These are phyloP conservation scores for Pleurotus cornucopiae DNA, from an alignment of 768 basidiomycete species.

Conservation along the genomic window DNA sequence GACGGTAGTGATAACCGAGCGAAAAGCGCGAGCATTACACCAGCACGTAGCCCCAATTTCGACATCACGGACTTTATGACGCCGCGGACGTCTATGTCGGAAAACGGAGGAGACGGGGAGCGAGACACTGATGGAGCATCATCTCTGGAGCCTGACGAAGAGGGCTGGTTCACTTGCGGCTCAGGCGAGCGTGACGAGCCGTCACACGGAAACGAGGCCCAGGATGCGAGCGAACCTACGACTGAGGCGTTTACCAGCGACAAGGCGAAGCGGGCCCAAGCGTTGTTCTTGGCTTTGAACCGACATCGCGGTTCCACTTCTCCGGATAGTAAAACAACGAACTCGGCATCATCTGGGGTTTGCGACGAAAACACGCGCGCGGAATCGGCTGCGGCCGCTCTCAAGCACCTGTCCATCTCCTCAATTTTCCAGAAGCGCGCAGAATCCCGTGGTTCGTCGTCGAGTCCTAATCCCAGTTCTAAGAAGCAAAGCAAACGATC, in stretches of 20 bases:
- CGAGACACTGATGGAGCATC: slow-evolving; percentile 22
- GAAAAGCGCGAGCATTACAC: slow-evolving; percentile 28
- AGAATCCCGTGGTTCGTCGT: slow-evolving; percentile 8
- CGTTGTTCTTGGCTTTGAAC: slow-evolving; percentile 37
- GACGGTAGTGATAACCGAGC: background rate
- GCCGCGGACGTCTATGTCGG: slow-evolving; percentile 33
- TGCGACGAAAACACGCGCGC: slow-evolving; percentile 6
- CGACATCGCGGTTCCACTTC: slow-evolving; percentile 21
- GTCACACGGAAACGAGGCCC: background rate
- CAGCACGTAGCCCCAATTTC: slow-evolving; percentile 19
- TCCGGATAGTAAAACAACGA: slow-evolving; percentile 33
- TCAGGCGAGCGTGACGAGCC: slow-evolving; percentile 15
- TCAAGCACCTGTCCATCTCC: background rate
- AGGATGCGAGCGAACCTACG: background rate
- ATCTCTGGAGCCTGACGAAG: slow-evolving; percentile 34
- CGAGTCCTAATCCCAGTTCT: background rate
- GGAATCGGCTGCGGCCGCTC: background rate
- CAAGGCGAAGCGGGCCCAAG: slow-evolving; percentile 37
- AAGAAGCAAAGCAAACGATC: background rate
- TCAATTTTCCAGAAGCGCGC: slow-evolving; percentile 5
- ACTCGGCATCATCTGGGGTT: slow-evolving; percentile 12
- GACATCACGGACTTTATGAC: slow-evolving; percentile 22
- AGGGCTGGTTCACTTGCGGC: slow-evolving; percentile 40
- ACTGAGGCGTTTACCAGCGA: slow-evolving; percentile 15
- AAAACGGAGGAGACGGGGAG: slow-evolving; percentile 31